A percentile compares a stretch with the other conserved stretches of the same genome.
These are phyloP conservation scores for Botryotinia convoluta DNA, from an alignment of 2,329 filamentous ascomycete species.

Conservation along the genomic window DNA sequence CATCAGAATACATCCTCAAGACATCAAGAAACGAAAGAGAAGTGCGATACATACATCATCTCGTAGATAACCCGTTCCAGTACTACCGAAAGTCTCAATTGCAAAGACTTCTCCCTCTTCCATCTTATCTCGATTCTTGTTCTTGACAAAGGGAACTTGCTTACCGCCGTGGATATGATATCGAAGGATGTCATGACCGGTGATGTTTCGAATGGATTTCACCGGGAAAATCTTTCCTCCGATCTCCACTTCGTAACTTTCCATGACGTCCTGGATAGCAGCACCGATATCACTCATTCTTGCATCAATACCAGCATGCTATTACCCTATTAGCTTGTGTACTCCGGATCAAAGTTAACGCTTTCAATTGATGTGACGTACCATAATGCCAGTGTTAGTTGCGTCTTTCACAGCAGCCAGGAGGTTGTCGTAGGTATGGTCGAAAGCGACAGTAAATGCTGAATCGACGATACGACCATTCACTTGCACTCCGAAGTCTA, in stretches of 20 bases:
- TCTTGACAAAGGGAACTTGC: slow-evolving; percentile 54
- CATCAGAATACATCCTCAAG: slow-evolving; percentile 20
- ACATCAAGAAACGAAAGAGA: not conserved
- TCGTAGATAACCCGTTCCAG: slow-evolving; percentile 47
- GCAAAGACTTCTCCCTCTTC: slow-evolving; percentile 58
- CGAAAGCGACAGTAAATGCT: slow-evolving; percentile 76
- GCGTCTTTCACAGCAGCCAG: slow-evolving; percentile 71
- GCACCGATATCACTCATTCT: slow-evolving; percentile 52
- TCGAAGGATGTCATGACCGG: slow-evolving; percentile 52
- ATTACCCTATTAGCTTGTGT: slow-evolving; percentile 14
- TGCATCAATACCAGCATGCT: slow-evolving; percentile 53
- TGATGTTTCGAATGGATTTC: slow-evolving; percentile 51
- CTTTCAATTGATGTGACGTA: slow-evolving; percentile 16
- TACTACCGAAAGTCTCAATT: slow-evolving; percentile 57
- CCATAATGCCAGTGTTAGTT: slow-evolving; percentile 56
- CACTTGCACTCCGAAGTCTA: slow-evolving; percentile 79
- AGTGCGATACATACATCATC: slow-evolving; percentile 44
- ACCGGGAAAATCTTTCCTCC: slow-evolving; percentile 49
- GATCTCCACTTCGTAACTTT: slow-evolving; percentile 57
- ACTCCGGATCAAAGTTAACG: not conserved
- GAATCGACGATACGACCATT: slow-evolving; percentile 79
- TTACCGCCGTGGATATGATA: slow-evolving; percentile 58
- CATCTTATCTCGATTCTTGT: slow-evolving; percentile 50
- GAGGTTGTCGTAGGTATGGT: slow-evolving; percentile 71
- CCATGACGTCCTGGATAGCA: slow-evolving; percentile 58